Conservation (phyloP, 805 yeast species). For the Starmerella kuoi region DNA sequence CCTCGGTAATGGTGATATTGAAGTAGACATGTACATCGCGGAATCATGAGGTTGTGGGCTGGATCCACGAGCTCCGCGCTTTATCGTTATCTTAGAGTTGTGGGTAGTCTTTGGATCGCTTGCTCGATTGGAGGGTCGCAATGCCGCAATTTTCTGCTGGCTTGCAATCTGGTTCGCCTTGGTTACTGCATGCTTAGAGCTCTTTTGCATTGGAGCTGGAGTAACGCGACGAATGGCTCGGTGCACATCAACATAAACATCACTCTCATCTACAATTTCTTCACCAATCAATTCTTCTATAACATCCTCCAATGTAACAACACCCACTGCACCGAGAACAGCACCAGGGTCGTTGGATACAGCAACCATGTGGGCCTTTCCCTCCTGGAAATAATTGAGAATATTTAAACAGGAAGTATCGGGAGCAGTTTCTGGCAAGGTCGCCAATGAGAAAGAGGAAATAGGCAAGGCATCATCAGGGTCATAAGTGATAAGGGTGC, state of each 20-base stretch:
- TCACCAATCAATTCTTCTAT: constrained; percentile 96
- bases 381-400: constrained; percentile 92
- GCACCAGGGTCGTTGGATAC: constrained; percentile 78
- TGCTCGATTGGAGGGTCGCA: constrained; percentile 41
- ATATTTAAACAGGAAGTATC: constrained; percentile 90
- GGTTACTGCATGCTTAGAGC: not conserved
- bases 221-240: constrained; percentile 55
- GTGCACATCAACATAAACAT: constrained; percentile 83
- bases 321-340: constrained; percentile 76
- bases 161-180: not conserved
- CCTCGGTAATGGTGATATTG: not conserved
- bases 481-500: constrained; percentile 86
- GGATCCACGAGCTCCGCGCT: constrained; percentile 24
- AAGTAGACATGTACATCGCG: not conserved
- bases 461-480: constrained; percentile 93
- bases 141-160: constrained; percentile 5
- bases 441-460: constrained; percentile 86
- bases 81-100: constrained; percentile 55
- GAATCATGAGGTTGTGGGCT: not conserved
- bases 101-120: constrained; percentile 52
- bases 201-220: constrained; percentile 31
- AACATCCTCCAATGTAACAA: constrained; percentile 89
- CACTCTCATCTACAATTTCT: constrained; percentile 92
- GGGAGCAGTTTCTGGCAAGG: constrained; percentile 85
- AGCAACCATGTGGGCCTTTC: constrained; percentile 93